Evolutionary conservation across 352 stramenopile genomes (phyloP).

Genomic region (Globisporangium spiculum): DNA sequence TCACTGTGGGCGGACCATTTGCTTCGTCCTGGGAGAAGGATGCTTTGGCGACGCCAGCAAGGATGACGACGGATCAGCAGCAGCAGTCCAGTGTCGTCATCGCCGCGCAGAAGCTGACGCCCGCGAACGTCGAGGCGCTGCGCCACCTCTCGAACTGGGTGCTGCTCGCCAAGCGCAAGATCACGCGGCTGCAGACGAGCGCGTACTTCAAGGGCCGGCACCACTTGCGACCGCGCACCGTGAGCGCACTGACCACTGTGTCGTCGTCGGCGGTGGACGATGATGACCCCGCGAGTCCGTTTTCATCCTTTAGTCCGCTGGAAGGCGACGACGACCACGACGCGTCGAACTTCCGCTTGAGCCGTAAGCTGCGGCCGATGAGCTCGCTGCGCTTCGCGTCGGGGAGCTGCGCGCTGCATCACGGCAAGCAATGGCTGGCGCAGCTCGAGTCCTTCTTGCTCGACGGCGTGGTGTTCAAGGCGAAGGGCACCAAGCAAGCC

Average conservation of each 20-base stretch:
- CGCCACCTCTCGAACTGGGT: conserved; percentile 82
- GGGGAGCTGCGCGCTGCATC: conserved; percentile 44
- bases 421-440: conserved; percentile 61
- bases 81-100: conserved; percentile 6
- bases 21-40: conserved; percentile 8
- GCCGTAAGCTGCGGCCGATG: conserved; percentile 75
- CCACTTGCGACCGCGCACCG: conserved; percentile 29
- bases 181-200: conserved; percentile 49
- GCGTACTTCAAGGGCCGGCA: conserved; percentile 26
- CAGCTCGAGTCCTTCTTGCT: conserved; percentile 76
- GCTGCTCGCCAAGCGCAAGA: conserved; percentile 69
- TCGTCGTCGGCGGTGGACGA: conserved; percentile 12
- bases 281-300: conserved; percentile 15
- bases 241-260: conserved; percentile 49
- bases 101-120: conserved; percentile 27
- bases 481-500: not conserved
- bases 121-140: conserved; percentile 71
- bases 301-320: conserved; percentile 17
- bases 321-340: conserved; percentile 24
- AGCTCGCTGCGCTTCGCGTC: conserved; percentile 78
- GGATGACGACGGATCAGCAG: not conserved
- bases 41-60: not conserved
- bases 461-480: conserved; percentile 48
- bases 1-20: conserved; percentile 46
- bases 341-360: conserved; percentile 54